These are phyloP conservation scores for Tulasnella sp. DNA, from an alignment of 768 basidiomycete genomes.

Conservation along the genomic window DNA sequence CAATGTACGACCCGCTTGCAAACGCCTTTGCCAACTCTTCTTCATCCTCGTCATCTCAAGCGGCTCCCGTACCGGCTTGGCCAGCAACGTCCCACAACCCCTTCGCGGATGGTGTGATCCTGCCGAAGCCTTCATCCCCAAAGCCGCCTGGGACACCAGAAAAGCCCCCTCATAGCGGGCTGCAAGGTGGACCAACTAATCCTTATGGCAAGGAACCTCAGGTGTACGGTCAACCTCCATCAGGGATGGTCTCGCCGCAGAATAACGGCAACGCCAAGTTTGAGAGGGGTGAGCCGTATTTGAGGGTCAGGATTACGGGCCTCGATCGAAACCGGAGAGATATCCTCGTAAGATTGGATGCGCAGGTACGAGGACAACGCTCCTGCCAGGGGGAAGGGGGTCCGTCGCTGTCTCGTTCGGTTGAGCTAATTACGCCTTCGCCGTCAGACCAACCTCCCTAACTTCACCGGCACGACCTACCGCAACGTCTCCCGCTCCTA, in stretches of 20 bases:
- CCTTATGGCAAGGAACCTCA: constrained; percentile 75
- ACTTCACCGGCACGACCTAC: constrained; percentile 83
- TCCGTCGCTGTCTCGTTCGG: not conserved
- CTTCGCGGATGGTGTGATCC: constrained; percentile 22
- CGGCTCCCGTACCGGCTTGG: constrained; percentile 10
- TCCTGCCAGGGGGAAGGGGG: not conserved
- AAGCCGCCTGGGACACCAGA: constrained; percentile 22
- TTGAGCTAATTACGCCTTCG: not conserved
- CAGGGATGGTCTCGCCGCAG: constrained; percentile 74
- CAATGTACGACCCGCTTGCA: not conserved
- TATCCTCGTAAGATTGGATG: constrained; percentile 89
- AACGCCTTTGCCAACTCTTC: not conserved
- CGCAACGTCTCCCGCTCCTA: constrained; percentile 95
- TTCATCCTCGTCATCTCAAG: constrained; percentile 10
- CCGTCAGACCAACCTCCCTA: constrained; percentile 84
- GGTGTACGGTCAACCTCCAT: constrained; percentile 82
- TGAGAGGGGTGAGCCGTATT: constrained; percentile 76
- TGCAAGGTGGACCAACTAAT: constrained; percentile 40
- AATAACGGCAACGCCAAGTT: constrained; percentile 55
- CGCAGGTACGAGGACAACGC: constrained; percentile 61
- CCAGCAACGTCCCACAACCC: constrained; percentile 23
- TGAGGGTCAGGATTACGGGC: constrained; percentile 83
- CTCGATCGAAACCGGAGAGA: constrained; percentile 94
- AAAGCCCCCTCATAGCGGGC: constrained; percentile 2
- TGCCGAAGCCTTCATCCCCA: constrained; percentile 22